Percentiles rank a stretch among this genome's conserved stretches.
Conservation (phyloP, 805 yeast genomes). For the Lipomyces sp. region DNA sequence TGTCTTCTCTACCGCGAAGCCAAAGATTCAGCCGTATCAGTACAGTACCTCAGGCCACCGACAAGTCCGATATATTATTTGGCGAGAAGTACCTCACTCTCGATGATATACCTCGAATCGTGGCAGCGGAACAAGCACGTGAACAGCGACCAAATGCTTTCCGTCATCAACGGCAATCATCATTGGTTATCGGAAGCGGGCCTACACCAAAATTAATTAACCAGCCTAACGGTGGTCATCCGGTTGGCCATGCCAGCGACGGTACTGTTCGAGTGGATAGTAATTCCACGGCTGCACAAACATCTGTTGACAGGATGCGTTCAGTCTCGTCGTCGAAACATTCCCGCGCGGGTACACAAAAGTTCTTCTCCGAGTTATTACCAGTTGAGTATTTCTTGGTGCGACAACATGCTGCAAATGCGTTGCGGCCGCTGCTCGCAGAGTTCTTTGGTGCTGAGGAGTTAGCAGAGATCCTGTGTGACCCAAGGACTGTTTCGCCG, state of each 20-base stretch:
- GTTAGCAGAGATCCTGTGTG: constrained; percentile 44
- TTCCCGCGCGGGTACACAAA: constrained; percentile 14
- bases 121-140: constrained; percentile 94
- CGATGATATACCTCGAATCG: constrained; percentile 96
- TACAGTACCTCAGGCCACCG: not conserved
- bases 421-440: constrained; percentile 47
- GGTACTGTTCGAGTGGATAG: not conserved
- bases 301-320: constrained; percentile 12
- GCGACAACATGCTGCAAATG: constrained; percentile 61
- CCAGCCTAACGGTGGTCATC: constrained; percentile 16
- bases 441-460: constrained; percentile 49
- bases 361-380: constrained; percentile 49
- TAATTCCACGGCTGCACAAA: constrained; percentile 2
- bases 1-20: not conserved
- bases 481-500: constrained; percentile 8
- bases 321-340: constrained; percentile 19
- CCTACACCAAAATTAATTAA: constrained; percentile 26
- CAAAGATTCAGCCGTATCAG: not conserved
- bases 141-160: constrained; percentile 92
- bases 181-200: constrained; percentile 20
- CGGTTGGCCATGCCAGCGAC: constrained; percentile 6
- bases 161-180: constrained; percentile 53
- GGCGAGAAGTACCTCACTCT: constrained; percentile 80
- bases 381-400: constrained; percentile 62
- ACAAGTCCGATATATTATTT: constrained; percentile 29